Base-by-base conservation (phyloP, 2,329 filamentous ascomycete genomes). In the Meredithiella fracta region DNA sequence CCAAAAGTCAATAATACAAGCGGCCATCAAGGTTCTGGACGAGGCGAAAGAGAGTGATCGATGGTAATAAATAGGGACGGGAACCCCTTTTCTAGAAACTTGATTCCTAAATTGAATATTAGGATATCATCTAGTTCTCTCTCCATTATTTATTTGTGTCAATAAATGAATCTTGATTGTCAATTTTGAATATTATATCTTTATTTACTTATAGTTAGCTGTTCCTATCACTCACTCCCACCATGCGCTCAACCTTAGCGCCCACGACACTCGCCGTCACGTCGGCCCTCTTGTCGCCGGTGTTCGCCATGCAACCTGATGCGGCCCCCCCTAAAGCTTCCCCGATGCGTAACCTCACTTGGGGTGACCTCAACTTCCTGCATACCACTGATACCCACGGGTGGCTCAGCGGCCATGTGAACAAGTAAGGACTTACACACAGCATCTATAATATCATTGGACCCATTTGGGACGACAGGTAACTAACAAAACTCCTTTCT, bases 331-430 rank as follows among this genome's bases (percentile, higher is more conserved):
- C 92, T 6, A 76, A 91, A 59, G 76, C 80, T 57, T 88, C 85
- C 56, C 90, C 89, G 49, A 79, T 97, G 69, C 83, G 91, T 64
- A 78, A 88, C 62, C 75, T 98, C 55, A 78, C 81, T 63, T 96
- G 90, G 87, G 90, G 86, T n/a, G 84, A 95, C 67, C 76, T 97
- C 64, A 97, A 97, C 73, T 94, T 95, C 67, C 70, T 98, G n/a
- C 90, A 94, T 65, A 97, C 92, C 0, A 97, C 92, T 42, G 86
- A 97, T 67, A 92, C 86, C 3, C 92, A 97, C 70, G 91, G 92
- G 63, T 98, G 92, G 92, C 83, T 94, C 65, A 88, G 81, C 8
- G 92, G 92, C 1, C 92, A 98, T 73, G 71, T 97, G 3, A 83
- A 90, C 72, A 92, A 98, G 83, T 88, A 72, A 64, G 76, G 64